Percentiles rank a stretch among this genome's conserved stretches.
Conservation (phyloP, 2,329 filamentous ascomycete species). For the Lomentospora prolificans region DNA sequence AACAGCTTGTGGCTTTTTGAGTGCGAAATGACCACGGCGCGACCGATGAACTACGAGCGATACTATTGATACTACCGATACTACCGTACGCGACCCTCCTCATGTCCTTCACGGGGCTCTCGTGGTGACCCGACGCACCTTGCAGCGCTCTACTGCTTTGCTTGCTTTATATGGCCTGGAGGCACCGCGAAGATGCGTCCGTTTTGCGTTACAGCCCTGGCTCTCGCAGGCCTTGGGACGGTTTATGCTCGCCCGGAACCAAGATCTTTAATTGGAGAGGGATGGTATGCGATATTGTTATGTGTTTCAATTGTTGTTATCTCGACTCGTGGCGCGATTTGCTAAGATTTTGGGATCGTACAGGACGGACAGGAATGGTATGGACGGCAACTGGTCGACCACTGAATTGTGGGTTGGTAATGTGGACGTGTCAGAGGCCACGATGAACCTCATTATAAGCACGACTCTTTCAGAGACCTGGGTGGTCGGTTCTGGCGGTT, state of each 20-base stretch:
- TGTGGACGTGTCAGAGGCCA: constrained; percentile 20
- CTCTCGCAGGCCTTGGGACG: neutral
- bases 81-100: neutral
- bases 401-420: constrained; percentile 50
- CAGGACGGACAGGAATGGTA: constrained; percentile 41
- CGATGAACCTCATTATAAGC: constrained; percentile 41
- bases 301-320: neutral
- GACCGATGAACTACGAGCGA: neutral
- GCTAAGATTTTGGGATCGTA: constrained; percentile 1
- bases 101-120: neutral
- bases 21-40: neutral
- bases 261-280: constrained; percentile 5
- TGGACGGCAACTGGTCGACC: constrained; percentile 64
- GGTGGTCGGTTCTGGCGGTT: constrained; percentile 52
- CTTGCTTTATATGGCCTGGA: neutral
- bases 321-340: neutral
- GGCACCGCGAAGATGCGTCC: neutral
- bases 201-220: neutral
- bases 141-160: neutral
- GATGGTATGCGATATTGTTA: neutral
- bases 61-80: neutral
- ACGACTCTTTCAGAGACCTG: constrained; percentile 64
- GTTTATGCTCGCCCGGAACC: constrained; percentile 5
- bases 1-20: neutral
- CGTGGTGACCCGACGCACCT: constrained; percentile 8